Evolutionary conservation across 2,329 filamentous ascomycete species (phyloP).

Genomic region (Epichloe scottii): DNA sequence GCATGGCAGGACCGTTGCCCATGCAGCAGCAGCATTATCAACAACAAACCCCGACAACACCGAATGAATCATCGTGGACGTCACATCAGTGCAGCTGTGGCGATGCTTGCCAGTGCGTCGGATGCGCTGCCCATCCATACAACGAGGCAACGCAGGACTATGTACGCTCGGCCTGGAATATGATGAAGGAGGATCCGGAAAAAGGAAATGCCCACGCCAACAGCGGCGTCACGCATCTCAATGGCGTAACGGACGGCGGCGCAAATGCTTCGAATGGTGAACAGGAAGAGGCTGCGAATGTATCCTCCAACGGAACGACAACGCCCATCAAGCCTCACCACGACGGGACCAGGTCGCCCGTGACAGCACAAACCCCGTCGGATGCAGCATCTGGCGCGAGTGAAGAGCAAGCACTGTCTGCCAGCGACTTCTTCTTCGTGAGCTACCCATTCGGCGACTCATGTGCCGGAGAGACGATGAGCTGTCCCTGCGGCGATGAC

Average conservation of each 20-base stretch:
- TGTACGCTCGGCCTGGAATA: conserved; percentile 35
- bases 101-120: conserved; percentile 52
- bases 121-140: conserved; percentile 55
- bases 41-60: conserved; percentile 4
- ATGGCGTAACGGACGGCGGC: conserved; percentile 5
- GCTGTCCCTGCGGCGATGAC: conserved; percentile 46
- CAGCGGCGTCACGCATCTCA: not conserved
- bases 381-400: conserved; percentile 30
- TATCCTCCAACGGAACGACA: conserved; percentile 10
- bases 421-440: conserved; percentile 47
- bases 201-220: conserved; percentile 10
- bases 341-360: conserved; percentile 24
- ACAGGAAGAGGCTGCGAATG: conserved; percentile 11
- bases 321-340: conserved; percentile 7
- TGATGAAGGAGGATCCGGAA: conserved; percentile 24
- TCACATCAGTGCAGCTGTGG: conserved; percentile 47
- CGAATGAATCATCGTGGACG: conserved; percentile 17
- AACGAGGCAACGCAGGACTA: conserved; percentile 48
- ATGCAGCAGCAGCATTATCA: conserved; percentile 8
- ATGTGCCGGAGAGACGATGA: conserved; percentile 36
- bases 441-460: conserved; percentile 36
- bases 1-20: conserved; percentile 11
- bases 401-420: conserved; percentile 39
- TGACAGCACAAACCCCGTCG: conserved; percentile 32
- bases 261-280: conserved; percentile 14